A percentile compares a stretch with the other conserved stretches of the same genome.
Evolutionary conservation across 2,329 filamentous ascomycete species (phyloP).

Genomic region (Ramularia collo-cygni): DNA sequence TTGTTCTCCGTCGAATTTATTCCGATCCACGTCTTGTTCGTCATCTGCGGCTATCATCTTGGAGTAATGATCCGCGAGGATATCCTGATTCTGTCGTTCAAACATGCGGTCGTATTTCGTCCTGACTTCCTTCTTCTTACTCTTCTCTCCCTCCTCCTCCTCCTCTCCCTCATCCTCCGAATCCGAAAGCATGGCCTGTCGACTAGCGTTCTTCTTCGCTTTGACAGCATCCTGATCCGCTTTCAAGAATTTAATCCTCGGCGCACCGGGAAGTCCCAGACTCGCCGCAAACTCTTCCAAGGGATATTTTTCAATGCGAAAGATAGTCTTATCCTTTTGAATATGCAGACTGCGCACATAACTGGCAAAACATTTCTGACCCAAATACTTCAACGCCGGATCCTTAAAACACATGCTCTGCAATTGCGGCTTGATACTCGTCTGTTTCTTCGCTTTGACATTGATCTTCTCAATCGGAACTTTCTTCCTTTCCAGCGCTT

Average conservation of each 20-base stretch:
- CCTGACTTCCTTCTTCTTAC: constrained; percentile 61
- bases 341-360: constrained; percentile 80
- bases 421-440: constrained; percentile 73
- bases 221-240: constrained; percentile 84
- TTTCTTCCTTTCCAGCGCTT: constrained; percentile 77
- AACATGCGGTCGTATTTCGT: constrained; percentile 99
- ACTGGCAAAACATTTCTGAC: constrained; percentile 90
- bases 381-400: constrained; percentile 86
- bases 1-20: constrained; percentile 27
- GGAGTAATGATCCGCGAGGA: constrained; percentile 86
- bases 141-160: constrained; percentile 47
- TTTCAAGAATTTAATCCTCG: constrained; percentile 88
- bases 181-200: constrained; percentile 50
- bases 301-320: constrained; percentile 74
- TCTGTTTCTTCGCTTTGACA: constrained; percentile 81
- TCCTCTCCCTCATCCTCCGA: constrained; percentile 56
- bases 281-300: constrained; percentile 80
- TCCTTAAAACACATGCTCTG: constrained; percentile 97
- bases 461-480: constrained; percentile 83
- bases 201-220: constrained; percentile 76
- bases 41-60: constrained; percentile 67
- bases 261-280: constrained; percentile 81
- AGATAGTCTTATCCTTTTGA: constrained; percentile 87
- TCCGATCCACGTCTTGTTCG: constrained; percentile 32
- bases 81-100: constrained; percentile 90